Base-by-base conservation (phyloP, 2,329 filamentous ascomycete genomes). In the Stemphylium lycopersici region DNA sequence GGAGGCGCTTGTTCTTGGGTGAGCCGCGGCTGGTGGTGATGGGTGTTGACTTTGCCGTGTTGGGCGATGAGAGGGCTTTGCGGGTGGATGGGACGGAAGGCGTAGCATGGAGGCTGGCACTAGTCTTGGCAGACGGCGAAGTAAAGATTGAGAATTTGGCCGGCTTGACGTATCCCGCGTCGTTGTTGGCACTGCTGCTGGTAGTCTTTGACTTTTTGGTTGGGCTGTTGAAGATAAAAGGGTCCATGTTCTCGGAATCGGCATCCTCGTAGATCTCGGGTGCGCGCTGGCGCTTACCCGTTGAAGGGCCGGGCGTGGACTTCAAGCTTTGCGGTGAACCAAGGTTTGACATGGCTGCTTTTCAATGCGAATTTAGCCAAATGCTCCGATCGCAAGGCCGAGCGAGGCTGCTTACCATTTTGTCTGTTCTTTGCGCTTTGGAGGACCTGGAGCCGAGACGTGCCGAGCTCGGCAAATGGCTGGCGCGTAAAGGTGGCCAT, bases 361-460 rank as follows among this genome's bases (percentile, higher is more conserved):
- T 6, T 26, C 51, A 46, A 50, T n/a, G 55, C 46, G 49, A 50
- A 65, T 65, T 72, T 59, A 70, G 64, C 56, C 15, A 16, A 13
- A 47, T 37, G 26, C n/a, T 33, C 40, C 38, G 16, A 24, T 38
- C 13, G 37, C 26, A 29, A 26, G 22, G 36, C 33, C 24, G 33
- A 48, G 18, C 5, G 31, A 50, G 20, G 41, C n/a, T 18, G 24
- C 73, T 66, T 79, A 84, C 82, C 79, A 78, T 84, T 84, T 69
- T 93, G 90, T 75, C 87, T 82, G 75, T 93, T 93, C 81, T 92
- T 93, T 45, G 88, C 77, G 76, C 86, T 91, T 22, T 87, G 87
- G 66, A 93, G 79, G 61, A 81, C 85, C 74, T 91, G 88, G 22
- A 93, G 81, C 63, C 90, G 85, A 52, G 86, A 79, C 65, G 81